Percentiles rank a stretch among this genome's conserved stretches.
Evolutionary conservation across 805 yeast species (phyloP).

Genomic region (Yarrowia deformans): DNA sequence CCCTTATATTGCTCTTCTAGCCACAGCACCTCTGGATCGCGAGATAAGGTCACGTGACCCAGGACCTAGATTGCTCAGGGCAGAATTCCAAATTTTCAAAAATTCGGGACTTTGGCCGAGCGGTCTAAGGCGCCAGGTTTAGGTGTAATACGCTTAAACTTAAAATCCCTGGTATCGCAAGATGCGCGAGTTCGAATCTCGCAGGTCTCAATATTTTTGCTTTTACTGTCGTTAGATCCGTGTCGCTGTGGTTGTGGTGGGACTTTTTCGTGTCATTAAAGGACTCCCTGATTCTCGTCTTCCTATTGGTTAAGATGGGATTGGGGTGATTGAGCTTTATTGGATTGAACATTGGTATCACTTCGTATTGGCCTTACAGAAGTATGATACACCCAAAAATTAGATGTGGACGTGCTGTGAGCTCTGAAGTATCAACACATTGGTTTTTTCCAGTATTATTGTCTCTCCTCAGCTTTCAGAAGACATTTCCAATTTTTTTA

Average conservation of each 20-base stretch:
- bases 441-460: too few relatives aligned
- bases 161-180: slow-evolving; percentile 39
- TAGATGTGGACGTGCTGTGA: too few relatives aligned
- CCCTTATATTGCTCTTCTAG: background rate
- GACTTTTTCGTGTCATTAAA: too few relatives aligned
- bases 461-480: too few relatives aligned
- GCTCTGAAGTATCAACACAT: too few relatives aligned
- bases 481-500: too few relatives aligned
- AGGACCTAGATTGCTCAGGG: background rate
- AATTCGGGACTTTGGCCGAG: slow-evolving; percentile 40
- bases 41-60: slow-evolving; percentile 12
- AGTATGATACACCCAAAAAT: too few relatives aligned
- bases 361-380: too few relatives aligned
- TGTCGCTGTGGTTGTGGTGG: too few relatives aligned
- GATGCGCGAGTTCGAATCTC: slow-evolving; percentile 40
- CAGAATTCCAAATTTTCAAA: background rate
- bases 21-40: background rate
- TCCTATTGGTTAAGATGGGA: background rate
- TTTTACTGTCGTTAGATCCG: background rate
- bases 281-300: background rate
- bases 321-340: background rate
- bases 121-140: slow-evolving; percentile 41
- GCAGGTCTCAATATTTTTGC: slow-evolving; percentile 25
- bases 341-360: too few relatives aligned
- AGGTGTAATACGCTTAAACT: slow-evolving; percentile 38